Conservation (phyloP, 2,329 filamentous ascomycete species). For the Talaromyces sp. region DNA sequence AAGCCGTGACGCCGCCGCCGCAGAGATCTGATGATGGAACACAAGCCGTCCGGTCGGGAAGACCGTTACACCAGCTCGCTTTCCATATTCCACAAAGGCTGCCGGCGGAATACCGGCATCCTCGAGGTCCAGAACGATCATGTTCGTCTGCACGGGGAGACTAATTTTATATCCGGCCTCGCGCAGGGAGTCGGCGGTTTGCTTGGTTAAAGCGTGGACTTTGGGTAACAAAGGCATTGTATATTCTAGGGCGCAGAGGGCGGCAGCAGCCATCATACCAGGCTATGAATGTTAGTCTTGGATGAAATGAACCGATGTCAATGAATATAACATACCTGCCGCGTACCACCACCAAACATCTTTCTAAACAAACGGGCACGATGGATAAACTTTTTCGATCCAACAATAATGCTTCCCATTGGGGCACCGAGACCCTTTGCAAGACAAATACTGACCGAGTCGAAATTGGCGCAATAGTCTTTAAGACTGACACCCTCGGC, state of each 20-base stretch:
- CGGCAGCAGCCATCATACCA: slow-evolving; percentile 31
- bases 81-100: slow-evolving; percentile 23
- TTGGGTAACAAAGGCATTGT: slow-evolving; percentile 23
- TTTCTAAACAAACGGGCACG: slow-evolving; percentile 32
- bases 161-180: slow-evolving; percentile 24
- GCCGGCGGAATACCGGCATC: slow-evolving; percentile 22
- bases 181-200: slow-evolving; percentile 22
- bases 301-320: not conserved
- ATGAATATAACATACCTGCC: slow-evolving; percentile 23
- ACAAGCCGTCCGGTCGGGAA: slow-evolving; percentile 26
- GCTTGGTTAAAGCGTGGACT: slow-evolving; percentile 24
- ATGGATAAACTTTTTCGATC: slow-evolving; percentile 27
- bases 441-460: slow-evolving; percentile 33
- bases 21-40: slow-evolving; percentile 29
- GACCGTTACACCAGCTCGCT: slow-evolving; percentile 22
- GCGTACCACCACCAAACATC: slow-evolving; percentile 33
- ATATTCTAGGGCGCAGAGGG: slow-evolving; percentile 23
- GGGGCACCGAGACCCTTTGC: slow-evolving; percentile 34
- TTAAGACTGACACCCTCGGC: slow-evolving; percentile 25
- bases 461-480: slow-evolving; percentile 33
- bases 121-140: slow-evolving; percentile 27
- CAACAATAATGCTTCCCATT: slow-evolving; percentile 32
- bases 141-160: slow-evolving; percentile 29
- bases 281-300: slow-evolving; percentile 18
- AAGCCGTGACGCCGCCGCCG: slow-evolving; percentile 22